phyloP scores from a whole-genome alignment of 441 rosid genomes.

The Arabidopsis hybrid region DNA sequence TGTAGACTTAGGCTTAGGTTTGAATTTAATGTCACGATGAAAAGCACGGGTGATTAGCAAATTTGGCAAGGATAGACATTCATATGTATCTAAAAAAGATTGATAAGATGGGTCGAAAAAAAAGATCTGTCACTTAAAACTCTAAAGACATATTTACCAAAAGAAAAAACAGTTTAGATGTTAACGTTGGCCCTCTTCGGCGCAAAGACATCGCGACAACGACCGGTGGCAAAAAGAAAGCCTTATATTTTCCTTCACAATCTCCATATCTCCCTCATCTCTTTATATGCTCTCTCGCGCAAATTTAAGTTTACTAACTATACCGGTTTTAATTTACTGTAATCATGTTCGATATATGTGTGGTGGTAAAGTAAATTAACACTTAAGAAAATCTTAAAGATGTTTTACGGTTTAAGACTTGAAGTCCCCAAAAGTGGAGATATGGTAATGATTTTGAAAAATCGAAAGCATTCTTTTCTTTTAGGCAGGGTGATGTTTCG shows the following conservation, averaged over 20 bases:
- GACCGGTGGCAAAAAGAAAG: no score
- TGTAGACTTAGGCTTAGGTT: constrained; percentile 36
- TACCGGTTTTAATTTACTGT: no score
- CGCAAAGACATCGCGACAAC: no score
- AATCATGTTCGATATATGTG: no score
- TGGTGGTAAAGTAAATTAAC: not conserved
- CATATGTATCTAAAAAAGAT: constrained; percentile 27
- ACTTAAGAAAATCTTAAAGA: not conserved
- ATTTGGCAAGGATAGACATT: constrained; percentile 22
- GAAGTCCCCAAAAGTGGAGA: constrained; percentile 16
- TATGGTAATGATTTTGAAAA: not conserved
- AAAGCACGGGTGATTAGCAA: constrained; percentile 31
- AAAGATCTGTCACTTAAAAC: constrained; percentile 13
- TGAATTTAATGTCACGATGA: constrained; percentile 22
- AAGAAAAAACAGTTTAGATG: not conserved
- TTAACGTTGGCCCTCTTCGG: not conserved
- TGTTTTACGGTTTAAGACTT: constrained; percentile 6
- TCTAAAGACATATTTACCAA: constrained; percentile 8
- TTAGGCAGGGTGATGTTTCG: constrained; percentile 12
- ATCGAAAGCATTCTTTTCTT: constrained; percentile 11
- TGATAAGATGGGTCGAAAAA: constrained; percentile 57
- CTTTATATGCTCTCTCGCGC: no score
- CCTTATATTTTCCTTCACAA: no score
- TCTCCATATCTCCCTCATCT: no score
- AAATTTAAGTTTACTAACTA: no score